Base-by-base conservation (phyloP, 495 filamentous ascomycete species). In the Aspergillus saccharolyticus region DNA sequence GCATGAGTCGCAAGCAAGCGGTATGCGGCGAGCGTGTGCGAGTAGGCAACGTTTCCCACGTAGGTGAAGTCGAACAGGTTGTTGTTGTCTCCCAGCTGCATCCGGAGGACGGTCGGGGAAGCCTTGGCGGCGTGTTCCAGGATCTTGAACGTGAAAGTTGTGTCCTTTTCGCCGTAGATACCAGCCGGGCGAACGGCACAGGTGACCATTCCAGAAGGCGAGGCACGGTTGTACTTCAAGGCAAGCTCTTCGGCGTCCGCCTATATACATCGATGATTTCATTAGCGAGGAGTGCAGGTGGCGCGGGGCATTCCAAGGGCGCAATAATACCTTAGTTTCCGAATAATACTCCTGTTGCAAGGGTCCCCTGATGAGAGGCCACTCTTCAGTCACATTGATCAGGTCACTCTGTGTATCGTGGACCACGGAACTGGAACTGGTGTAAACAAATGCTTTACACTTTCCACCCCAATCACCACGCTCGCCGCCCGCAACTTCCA, bases 381-480 rank as follows among this genome's bases (percentile, higher is more conserved):
- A 96, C 28, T 83, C 77, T 76, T 99, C 94, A 67, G 94, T 88
- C 51, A 90, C 91, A 70, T 95, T 94, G 70, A 93, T 81, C 64
- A 99, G 73, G 68, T 96, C 88, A 55, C 74, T 85, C 64, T 80
- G 74, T 55, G 85, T 89, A 67, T 96, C 90, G 70, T 89, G 89
- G 53, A 96, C 82, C 39, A 96, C 84, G 51, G 89, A 92, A 47
- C 90, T 89, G 22, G 89, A 92, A 70, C 89, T 95, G 3, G 95
- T 99, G 75, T 95, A 96, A 25, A 99, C 89, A 63, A 99, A 88
- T 0, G 86, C 95, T 74, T 90, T 96, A 64, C 96, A 92, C 45
- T 75, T 78, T 42, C 83, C 85, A 58, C 76, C 76, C 76, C 76
- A 79, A 30, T 78, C 75, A 8, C 75, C 75, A 47, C 72, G 72